Evolutionary conservation across 1,139 yeast genomes (phyloP).

Genomic region (Casaregolazyma lundiana): DNA sequence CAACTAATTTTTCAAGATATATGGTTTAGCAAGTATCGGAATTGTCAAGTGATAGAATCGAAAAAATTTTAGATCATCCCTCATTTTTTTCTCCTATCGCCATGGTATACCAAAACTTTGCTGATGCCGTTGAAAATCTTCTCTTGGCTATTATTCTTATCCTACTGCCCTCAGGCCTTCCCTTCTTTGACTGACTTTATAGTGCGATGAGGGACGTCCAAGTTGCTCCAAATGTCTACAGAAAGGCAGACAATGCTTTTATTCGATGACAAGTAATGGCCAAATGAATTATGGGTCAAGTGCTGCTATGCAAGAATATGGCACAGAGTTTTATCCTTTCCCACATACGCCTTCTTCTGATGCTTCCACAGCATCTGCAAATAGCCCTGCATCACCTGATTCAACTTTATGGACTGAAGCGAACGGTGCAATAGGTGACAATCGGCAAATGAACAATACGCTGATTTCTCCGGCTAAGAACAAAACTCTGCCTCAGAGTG

Average conservation of each 20-base stretch:
- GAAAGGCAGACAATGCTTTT: constrained; percentile 22
- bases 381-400: neutral
- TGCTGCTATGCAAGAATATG: neutral
- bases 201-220: constrained; percentile 73
- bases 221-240: constrained; percentile 57
- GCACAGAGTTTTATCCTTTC: neutral
- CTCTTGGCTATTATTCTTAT: neutral
- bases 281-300: neutral
- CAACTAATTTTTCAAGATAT: no score
- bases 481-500: neutral
- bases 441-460: neutral
- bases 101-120: no score
- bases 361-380: neutral
- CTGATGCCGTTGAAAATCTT: no score
- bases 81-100: no score
- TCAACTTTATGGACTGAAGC: neutral
- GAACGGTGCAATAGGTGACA: neutral
- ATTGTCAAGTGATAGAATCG: no score
- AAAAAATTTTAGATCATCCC: no score
- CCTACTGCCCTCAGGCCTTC: neutral
- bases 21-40: no score
- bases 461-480: neutral
- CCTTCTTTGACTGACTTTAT: neutral
- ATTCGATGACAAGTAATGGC: constrained; percentile 8
- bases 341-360: neutral